A percentile compares a stretch with the other conserved stretches of the same genome.
phyloP scores from a whole-genome alignment of 805 yeast species.

The Wickerhamiella allomyrinae region DNA sequence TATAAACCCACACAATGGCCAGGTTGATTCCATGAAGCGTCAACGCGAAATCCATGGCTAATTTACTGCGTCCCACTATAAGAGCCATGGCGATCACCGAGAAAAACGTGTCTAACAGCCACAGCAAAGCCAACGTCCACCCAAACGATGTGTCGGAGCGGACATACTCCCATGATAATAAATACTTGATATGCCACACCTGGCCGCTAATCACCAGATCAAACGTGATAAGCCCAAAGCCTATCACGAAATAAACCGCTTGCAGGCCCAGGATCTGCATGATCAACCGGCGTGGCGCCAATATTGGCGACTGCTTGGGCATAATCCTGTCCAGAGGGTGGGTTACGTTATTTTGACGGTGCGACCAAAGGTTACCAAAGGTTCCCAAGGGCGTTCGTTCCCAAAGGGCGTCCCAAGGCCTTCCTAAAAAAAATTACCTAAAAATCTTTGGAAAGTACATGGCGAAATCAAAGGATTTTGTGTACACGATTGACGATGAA shows the following conservation, averaged over 20 bases:
- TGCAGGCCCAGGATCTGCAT: constrained; percentile 70
- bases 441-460: not conserved
- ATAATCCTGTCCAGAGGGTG: constrained; percentile 1
- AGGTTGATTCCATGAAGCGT: constrained; percentile 78
- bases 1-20: constrained; percentile 48
- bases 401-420: too few species aligned
- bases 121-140: constrained; percentile 51
- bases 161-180: constrained; percentile 69
- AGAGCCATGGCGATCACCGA: constrained; percentile 75
- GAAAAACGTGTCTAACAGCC: constrained; percentile 73
- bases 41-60: constrained; percentile 94
- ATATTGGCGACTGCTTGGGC: constrained; percentile 27
- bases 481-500: constrained; percentile 16
- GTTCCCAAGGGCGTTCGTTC: too few species aligned
- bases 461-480: constrained; percentile 12
- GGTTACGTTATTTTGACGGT: not conserved
- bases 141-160: constrained; percentile 70
- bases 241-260: constrained; percentile 61
- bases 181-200: constrained; percentile 49
- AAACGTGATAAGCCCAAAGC: constrained; percentile 47
- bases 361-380: too few species aligned
- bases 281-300: constrained; percentile 45
- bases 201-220: constrained; percentile 60
- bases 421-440: not conserved
- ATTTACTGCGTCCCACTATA: constrained; percentile 80